Evolutionary conservation across 345 rosid genomes (phyloP), one percentile per base, ranked within the genome.

Genomic region (Eutrema heterophyllum): DNA sequence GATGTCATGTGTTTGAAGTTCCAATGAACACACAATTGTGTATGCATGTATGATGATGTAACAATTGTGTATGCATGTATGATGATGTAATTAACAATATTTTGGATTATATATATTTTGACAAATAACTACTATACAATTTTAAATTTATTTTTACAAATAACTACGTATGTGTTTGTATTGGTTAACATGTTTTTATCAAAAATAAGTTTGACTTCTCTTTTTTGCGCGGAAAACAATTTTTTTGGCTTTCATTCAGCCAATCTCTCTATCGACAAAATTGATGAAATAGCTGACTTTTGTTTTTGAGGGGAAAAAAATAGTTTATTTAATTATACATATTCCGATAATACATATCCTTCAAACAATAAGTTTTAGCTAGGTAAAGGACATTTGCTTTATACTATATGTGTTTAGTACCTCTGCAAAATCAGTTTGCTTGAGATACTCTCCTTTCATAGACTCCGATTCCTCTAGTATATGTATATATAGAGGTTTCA

Each of bases 1-100:
- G 36, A 74, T 51, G 68, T 74, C 73, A 74, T 32, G 7, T 57
- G 53, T 67, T 74, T 67, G 78, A 74, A 74, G 61, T 74, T 67
- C 41, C 62, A 58, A 43, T 58, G 67, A 57, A 74, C 35, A 46
- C 52, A 48, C 16, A 6, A 13, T 26, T 29, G 39, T 64, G 32
- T 15, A 59, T 40, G 65, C 7, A 59, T 15, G 35, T 8, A 10
- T 24, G 9, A 32, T 32, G 46, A n/a, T n/a, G n/a, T n/a, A n/a
- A n/a, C n/a, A n/a, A n/a, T n/a, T n/a, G n/a, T n/a, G n/a, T n/a
- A n/a, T n/a, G n/a, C n/a, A n/a, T n/a, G n/a, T n/a, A 21, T 21
- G 24, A 21, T 21, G 24, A 21, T 21, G 24, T 21, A 21, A n/a
- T n/a, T 36, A 73, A 6, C 9, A 16, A 5, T 33, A 44, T 36